These are phyloP conservation scores for Candida ponderosae DNA, from an alignment of 805 yeast species.

Conservation along the genomic window DNA sequence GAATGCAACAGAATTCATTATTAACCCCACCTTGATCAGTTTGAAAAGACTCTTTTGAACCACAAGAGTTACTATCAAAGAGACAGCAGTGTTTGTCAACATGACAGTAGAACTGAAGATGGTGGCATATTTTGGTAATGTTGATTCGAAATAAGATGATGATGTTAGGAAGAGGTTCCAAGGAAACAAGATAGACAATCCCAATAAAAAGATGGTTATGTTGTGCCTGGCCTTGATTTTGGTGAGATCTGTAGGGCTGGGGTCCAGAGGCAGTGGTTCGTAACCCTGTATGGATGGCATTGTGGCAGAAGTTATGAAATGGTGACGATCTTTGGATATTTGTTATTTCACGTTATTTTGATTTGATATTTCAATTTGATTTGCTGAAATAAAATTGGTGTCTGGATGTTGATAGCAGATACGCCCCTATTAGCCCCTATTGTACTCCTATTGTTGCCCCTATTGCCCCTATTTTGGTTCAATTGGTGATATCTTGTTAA, in stretches of 20 bases:
- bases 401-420: too few species aligned
- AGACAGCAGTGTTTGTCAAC: constrained; percentile 71
- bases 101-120: constrained; percentile 79
- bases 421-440: too few species aligned
- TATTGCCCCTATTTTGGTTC: too few species aligned
- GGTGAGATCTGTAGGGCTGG: background rate
- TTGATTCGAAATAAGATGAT: constrained; percentile 63
- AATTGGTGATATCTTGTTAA: too few species aligned
- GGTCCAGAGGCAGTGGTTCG: background rate
- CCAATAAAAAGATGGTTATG: constrained; percentile 56
- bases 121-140: constrained; percentile 36
- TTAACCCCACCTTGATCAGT: constrained; percentile 56
- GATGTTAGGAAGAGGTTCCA: constrained; percentile 93
- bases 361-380: too few species aligned
- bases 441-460: too few species aligned
- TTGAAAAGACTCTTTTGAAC: constrained; percentile 56
- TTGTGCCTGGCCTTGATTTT: constrained; percentile 13
- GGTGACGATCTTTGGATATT: background rate
- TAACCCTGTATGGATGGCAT: background rate
- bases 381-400: too few species aligned
- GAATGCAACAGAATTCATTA: constrained; percentile 51
- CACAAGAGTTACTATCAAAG: constrained; percentile 49
- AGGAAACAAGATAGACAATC: constrained; percentile 87
- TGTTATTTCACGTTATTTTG: too few species aligned
- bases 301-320: too few species aligned